Base-by-base conservation (phyloP, 768 basidiomycete genomes). In the Termitomyces sp. region DNA sequence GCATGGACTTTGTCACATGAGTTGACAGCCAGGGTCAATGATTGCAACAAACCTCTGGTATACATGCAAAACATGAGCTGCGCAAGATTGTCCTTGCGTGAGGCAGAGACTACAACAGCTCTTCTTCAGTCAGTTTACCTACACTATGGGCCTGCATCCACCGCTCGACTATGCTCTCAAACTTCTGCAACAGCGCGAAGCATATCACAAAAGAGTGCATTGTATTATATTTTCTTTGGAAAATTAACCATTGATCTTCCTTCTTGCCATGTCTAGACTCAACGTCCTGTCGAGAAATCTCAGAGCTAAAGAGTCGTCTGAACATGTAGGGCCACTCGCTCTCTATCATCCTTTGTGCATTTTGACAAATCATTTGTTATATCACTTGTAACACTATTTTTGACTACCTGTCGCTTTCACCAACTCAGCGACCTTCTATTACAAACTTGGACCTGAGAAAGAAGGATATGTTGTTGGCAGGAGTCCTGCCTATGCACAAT, bases 51-150 rank as follows among this genome's bases (percentile, higher is more conserved):
- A n/a, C n/a, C n/a, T n/a, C n/a, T n/a, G n/a, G n/a, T n/a, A n/a
- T n/a, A n/a, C n/a, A n/a, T n/a, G n/a, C n/a, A n/a, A n/a, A n/a
- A n/a, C n/a, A n/a, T n/a, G n/a, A n/a, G n/a, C n/a, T n/a, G n/a
- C n/a, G n/a, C n/a, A n/a, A n/a, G n/a, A n/a, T n/a, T n/a, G n/a
- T n/a, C n/a, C n/a, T n/a, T n/a, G n/a, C n/a, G n/a, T n/a, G n/a
- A n/a, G n/a, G n/a, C n/a, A n/a, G n/a, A n/a, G n/a, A n/a, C n/a
- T 78, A 9, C 68, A 65, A 48, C 42, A 43, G 36, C 69, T 71
- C 48, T 46, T 64, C 60, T 20, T 58, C 54, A 36, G 52, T 2
- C 56, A 63, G 12, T 62, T 63, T 33, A 24, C 52, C 16, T 73
- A 75, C 54, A 58, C 40, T 9, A 60, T 45, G 4, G 71, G 73